Percentiles rank a stretch among this genome's conserved stretches.
Conservation (phyloP, 345 rosid species). For the Abelmoschus esculentus region DNA sequence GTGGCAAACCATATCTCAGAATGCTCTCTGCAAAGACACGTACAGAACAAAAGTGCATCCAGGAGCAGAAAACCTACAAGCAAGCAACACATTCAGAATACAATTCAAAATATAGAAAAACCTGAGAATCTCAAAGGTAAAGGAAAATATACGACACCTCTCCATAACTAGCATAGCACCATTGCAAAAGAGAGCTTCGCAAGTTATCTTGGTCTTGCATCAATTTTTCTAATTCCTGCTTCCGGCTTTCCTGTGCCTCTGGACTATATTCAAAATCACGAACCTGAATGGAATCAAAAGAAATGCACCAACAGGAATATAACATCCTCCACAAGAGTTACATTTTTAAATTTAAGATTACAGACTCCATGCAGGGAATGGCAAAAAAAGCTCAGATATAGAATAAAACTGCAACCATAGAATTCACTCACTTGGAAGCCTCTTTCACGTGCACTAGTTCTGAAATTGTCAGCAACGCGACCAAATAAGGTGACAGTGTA, state of each 20-base stretch:
- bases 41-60: slow-evolving; percentile 99
- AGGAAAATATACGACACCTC: slow-evolving; percentile 45
- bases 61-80: slow-evolving; percentile 86
- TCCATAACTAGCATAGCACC: slow-evolving; percentile 97
- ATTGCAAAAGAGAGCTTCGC: slow-evolving; percentile 88
- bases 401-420: neutral
- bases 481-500: slow-evolving; percentile 75
- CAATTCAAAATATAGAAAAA: neutral
- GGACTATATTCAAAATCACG: slow-evolving; percentile 88
- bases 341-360: too few relatives aligned
- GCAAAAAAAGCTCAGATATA: neutral
- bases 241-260: slow-evolving; percentile 79
- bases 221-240: slow-evolving; percentile 74
- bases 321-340: neutral
- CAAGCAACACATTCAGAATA: neutral
- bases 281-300: slow-evolving; percentile 38
- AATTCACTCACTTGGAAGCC: slow-evolving; percentile 76
- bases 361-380: neutral
- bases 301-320: slow-evolving; percentile 5
- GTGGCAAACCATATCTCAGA: slow-evolving; percentile 96
- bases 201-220: slow-evolving; percentile 68
- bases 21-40: slow-evolving; percentile 91
- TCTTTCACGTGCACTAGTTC: slow-evolving; percentile 69
- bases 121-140: neutral
- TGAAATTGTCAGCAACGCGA: slow-evolving; percentile 90